Percentiles rank a stretch among this genome's conserved stretches.
phyloP scores from a whole-genome alignment of 208 protist species.

The Entamoeba moshkovskii region DNA sequence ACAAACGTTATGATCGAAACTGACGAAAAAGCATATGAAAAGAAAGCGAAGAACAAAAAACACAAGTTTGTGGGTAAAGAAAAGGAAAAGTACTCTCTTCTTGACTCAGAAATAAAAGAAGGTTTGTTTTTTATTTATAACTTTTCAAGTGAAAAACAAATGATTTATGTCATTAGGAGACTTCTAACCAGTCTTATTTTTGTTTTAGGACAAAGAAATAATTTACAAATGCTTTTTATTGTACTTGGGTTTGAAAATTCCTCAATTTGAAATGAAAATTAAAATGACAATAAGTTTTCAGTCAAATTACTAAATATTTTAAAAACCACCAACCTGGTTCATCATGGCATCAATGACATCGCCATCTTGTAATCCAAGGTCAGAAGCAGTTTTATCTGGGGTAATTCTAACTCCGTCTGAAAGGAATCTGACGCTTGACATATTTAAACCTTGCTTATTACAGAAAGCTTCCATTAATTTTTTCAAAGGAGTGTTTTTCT shows the following conservation, averaged over 20 bases:
- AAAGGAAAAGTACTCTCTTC: not conserved
- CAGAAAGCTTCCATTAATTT: slow-evolving; percentile 7
- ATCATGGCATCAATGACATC: slow-evolving; percentile 18
- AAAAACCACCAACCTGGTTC: slow-evolving; percentile 11
- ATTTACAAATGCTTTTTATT: too few species aligned
- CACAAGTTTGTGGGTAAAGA: not conserved
- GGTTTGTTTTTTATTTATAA: too few species aligned
- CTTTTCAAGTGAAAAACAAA: too few species aligned
- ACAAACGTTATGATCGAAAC: not conserved
- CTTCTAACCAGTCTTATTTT: too few species aligned
- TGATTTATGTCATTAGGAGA: too few species aligned
- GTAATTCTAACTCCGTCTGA: not conserved
- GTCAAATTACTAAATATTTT: not conserved
- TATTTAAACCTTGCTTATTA: not conserved
- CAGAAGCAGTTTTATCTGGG: not conserved
- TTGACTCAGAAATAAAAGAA: not conserved
- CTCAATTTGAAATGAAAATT: too few species aligned
- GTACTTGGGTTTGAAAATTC: too few species aligned
- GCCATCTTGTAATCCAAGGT: slow-evolving; percentile 5
- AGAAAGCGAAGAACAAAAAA: not conserved
- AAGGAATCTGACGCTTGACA: not conserved
- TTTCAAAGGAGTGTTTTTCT: not conserved
- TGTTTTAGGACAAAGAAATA: not conserved
- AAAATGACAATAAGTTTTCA: too few species aligned
- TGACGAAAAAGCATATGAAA: not conserved